Conservation (phyloP, 1,139 yeast species). For the Blastobotrys raffinosifermentans region DNA sequence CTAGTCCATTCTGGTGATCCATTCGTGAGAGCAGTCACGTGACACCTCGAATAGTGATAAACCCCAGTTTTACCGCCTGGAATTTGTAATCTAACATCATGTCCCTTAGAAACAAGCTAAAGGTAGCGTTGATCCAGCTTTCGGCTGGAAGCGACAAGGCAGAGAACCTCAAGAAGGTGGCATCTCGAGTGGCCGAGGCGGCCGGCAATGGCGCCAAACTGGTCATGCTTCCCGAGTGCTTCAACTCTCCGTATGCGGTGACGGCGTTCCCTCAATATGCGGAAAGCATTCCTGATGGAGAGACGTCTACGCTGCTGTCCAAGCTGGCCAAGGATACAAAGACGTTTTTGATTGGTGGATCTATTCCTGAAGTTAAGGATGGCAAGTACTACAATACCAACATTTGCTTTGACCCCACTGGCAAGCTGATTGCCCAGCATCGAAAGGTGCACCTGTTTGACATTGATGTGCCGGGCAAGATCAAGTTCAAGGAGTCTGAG, state of each 20-base stretch:
- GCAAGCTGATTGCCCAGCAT: slow-evolving; percentile 76
- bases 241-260: slow-evolving; percentile 92
- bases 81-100: no score
- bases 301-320: slow-evolving; percentile 58
- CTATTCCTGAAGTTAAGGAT: slow-evolving; percentile 71
- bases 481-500: slow-evolving; percentile 75
- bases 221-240: slow-evolving; percentile 84
- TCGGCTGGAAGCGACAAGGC: slow-evolving; percentile 67
- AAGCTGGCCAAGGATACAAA: slow-evolving; percentile 55
- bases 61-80: no score
- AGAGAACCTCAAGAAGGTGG: slow-evolving; percentile 54
- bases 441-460: slow-evolving; percentile 88
- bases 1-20: no score
- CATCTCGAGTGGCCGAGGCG: slow-evolving; percentile 51
- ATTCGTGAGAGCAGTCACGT: no score
- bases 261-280: slow-evolving; percentile 81
- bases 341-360: slow-evolving; percentile 77
- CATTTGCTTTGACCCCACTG: slow-evolving; percentile 62
- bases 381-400: slow-evolving; percentile 75
- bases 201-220: slow-evolving; percentile 39
- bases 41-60: no score
- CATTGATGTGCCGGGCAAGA: slow-evolving; percentile 84
- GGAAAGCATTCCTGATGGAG: slow-evolving; percentile 64
- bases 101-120: slow-evolving; percentile 27
- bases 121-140: slow-evolving; percentile 72